Evolutionary conservation across 179 eudicot genomes (phyloP).

Genomic region (Pouteria campechiana): DNA sequence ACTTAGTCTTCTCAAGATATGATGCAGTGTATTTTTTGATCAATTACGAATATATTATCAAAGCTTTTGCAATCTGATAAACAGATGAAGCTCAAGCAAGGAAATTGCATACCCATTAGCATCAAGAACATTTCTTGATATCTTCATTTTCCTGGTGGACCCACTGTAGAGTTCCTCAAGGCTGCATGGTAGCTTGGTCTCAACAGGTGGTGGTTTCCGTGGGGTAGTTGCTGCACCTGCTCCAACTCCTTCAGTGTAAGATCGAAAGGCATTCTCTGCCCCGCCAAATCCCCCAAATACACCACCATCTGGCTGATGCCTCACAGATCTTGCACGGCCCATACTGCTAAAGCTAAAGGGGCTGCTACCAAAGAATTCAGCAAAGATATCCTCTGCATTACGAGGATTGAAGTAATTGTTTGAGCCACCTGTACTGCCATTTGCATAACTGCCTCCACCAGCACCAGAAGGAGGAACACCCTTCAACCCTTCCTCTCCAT

Average conservation of each 20-base stretch:
- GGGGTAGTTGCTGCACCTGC: slow-evolving; percentile 6
- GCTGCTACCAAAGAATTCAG: slow-evolving; percentile 87
- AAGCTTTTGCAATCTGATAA: too few relatives aligned
- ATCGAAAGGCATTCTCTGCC: slow-evolving; percentile 23
- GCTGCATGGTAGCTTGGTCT: slow-evolving; percentile 48
- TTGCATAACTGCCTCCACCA: slow-evolving; percentile 24
- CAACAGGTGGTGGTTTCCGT: slow-evolving; percentile 64
- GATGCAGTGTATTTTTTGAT: too few relatives aligned
- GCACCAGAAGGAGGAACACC: slow-evolving; percentile 73
- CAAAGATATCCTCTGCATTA: slow-evolving; percentile 85
- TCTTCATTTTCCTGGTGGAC: slow-evolving; percentile 71
- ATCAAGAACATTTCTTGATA: slow-evolving; percentile 47
- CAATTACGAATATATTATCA: too few relatives aligned
- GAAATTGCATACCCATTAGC: slow-evolving; percentile 35
- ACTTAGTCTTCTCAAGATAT: too few relatives aligned
- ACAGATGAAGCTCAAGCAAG: too few relatives aligned
- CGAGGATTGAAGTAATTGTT: slow-evolving; percentile 47
- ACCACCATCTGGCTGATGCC: slow-evolving; percentile 28
- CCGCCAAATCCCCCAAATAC: slow-evolving; percentile 18
- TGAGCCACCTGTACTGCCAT: slow-evolving; percentile 11
- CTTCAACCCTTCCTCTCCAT: slow-evolving; percentile 72
- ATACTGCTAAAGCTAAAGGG: slow-evolving; percentile 59
- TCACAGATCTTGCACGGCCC: slow-evolving; percentile 36
- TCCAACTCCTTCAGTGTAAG: slow-evolving; percentile 9
- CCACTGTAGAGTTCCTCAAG: slow-evolving; percentile 72